A percentile compares a stretch with the other conserved stretches of the same genome.
phyloP scores from a whole-genome alignment of 1,284 basidiomycete genomes.

The Irpex sp. region DNA sequence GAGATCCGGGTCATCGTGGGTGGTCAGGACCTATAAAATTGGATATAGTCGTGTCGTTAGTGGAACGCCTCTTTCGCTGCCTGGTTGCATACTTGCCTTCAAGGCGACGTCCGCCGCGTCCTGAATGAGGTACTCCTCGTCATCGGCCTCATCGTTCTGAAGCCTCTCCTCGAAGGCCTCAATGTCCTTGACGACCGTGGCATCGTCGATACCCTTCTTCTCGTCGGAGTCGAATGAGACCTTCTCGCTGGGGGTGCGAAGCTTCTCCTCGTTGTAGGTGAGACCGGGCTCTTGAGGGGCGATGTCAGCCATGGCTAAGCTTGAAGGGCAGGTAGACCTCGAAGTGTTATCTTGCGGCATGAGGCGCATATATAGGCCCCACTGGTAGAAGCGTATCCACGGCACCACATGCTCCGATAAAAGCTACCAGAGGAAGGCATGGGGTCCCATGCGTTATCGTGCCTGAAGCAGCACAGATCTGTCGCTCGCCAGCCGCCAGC shows the following conservation, averaged over 20 bases:
- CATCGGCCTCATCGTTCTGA: conserved; percentile 26
- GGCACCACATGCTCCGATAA: not conserved
- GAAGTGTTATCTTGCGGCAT: not conserved
- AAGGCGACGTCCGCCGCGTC: conserved; percentile 34
- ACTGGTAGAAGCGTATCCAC: conserved; percentile 1
- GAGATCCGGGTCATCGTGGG: conserved; percentile 33
- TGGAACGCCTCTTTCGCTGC: not conserved
- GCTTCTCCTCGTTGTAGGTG: conserved; percentile 21
- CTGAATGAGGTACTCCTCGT: conserved; percentile 30
- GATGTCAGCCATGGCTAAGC: conserved; percentile 6
- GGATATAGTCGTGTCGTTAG: not conserved
- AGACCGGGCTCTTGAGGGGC: conserved; percentile 3
- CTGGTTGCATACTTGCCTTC: conserved; percentile 26
- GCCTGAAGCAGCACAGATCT: not conserved
- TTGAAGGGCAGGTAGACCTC: conserved; percentile 2
- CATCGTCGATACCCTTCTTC: conserved; percentile 19
- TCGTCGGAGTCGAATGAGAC: conserved; percentile 11
- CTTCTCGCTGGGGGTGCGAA: conserved; percentile 21
- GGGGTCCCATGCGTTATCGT: conserved; percentile 12
- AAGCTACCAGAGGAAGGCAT: not conserved
- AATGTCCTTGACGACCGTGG: conserved; percentile 25
- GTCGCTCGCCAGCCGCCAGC: not conserved
- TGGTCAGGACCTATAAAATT: conserved; percentile 30
- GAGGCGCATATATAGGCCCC: conserved; percentile 1
- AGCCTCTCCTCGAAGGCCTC: conserved; percentile 36